Base-by-base conservation (phyloP, 2,329 filamentous ascomycete species). In the Pseudonectria buxi region DNA sequence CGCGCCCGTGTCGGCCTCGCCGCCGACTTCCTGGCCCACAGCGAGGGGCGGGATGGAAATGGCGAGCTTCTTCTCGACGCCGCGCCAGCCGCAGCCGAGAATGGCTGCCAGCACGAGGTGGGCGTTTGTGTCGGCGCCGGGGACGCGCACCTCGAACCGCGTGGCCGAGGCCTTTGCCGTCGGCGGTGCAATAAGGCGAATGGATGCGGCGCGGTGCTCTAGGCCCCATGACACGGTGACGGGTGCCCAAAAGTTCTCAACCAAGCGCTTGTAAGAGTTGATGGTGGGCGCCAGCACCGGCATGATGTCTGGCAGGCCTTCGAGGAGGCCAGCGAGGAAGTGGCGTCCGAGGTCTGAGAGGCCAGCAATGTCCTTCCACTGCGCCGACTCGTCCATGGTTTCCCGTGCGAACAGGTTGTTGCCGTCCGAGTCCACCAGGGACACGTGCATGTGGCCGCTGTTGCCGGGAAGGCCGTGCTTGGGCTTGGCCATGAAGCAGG, bases 221-320 rank as follows among this genome's bases (percentile, higher is more conserved):
- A 95, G 67, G 1, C 92, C 92, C 92, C 92, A 98, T 0, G 87
- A 95, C 0, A 96, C 92, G 0, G 90, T 95, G 6, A 98, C 92
- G 0, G 92, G 92, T 0, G 92, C 92, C 92, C 92, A 98, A 65
- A 95, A 96, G 65, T 96, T 96, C 68, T 98, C 92, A 3, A 98
- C 92, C 1, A 98, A 74, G 4, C 92, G 82, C 67, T 98, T 98
- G 72, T 98, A 98, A 43, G 86, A 94, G 72, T 98, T 98, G 55
- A 98, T 77, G 1, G 87, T 98, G 0, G 92, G 92, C 1, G 90
- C 92, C 10, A 98, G 71, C 39, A 96, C 71, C 1, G 92, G 92
- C 92, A 98, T 98, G 48, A 96, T 78, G 55, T 95, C 87, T 3
- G 92, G 87, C 4, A 98, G 73, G 11, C 90, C 92, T 15, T 86